Base-by-base conservation (phyloP, 345 rosid genomes). In the Luvunga scandens region DNA sequence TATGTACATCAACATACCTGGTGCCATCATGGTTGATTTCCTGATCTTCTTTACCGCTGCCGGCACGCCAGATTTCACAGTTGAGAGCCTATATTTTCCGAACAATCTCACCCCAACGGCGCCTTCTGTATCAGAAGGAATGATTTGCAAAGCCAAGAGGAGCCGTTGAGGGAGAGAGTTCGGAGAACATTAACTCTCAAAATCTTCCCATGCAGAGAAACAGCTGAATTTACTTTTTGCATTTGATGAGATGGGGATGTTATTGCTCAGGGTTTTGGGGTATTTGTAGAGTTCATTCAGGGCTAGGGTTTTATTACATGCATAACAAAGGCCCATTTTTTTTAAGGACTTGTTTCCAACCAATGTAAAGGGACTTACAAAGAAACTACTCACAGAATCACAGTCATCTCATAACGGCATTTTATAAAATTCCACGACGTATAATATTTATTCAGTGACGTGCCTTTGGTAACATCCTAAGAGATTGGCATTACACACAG, bases 151-250 rank as follows among this genome's bases (percentile, higher is more conserved):
- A 56, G 27, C 69, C 34, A 39, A 13, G 66, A 39, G 69, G 33
- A 76, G 85, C 85, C 80, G 65, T 79, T 85, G 87, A 81, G 90
- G 88, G 88, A 82, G 87, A 83, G 85, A 87, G 88, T 87, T 80
- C 73, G 71, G 65, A 79, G 81, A 76, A 71, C 25, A 76, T 80
- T 73, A 64, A 75, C 19, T 62, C 86, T 69, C 75, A 68, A 33
- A 22, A 36, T 50, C 48, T 57, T 24, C 27, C 18, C 14, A 14
- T n/a, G 19, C 34, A 64, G 12, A 30, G 21, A 62, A 21, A 50
- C 34, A 2, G 48, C 31, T 33, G 57, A 50, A 70, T 8, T 6
- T 22, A 2, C 25, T 22, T 7, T 64, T 9, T 65, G 9, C n/a
- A 27, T 56, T 55, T 55, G 18, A 31, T 22, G 42, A 63, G 62